Evolutionary conservation across 192 early-diverging fungal genomes (phyloP).

Genomic region (Spizellomyces sp.): DNA sequence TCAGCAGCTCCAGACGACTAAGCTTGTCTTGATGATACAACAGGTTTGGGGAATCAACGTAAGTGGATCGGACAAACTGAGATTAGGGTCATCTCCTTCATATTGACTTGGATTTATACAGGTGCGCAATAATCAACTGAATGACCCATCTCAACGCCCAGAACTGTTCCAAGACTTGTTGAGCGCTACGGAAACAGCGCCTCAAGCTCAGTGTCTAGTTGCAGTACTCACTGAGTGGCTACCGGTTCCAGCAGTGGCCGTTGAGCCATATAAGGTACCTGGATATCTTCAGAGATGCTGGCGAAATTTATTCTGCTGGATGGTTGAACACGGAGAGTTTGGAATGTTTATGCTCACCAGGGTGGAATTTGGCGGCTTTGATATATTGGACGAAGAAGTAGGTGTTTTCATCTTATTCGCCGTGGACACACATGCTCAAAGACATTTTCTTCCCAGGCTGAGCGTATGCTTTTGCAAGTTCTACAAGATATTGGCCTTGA

Average conservation of each 20-base stretch:
- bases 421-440: not conserved
- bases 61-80: not conserved
- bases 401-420: not conserved
- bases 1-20: constrained; percentile 26
- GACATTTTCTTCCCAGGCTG: constrained; percentile 3
- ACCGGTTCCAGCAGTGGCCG: not conserved
- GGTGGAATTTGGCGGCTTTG: constrained; percentile 18
- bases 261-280: not conserved
- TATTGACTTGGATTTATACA: not conserved
- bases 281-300: constrained; percentile 17
- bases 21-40: constrained; percentile 24
- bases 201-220: constrained; percentile 23
- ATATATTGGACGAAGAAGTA: constrained; percentile 18
- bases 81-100: not conserved
- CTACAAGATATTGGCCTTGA: not conserved
- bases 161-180: constrained; percentile 14
- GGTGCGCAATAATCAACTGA: not conserved
- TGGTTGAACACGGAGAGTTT: constrained; percentile 21
- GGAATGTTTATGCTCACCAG: constrained; percentile 10
- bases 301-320: constrained; percentile 22
- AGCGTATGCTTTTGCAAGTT: constrained; percentile 10
- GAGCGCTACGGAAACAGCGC: not conserved
- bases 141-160: not conserved
- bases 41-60: constrained; percentile 36
- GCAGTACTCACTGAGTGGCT: constrained; percentile 28